These are phyloP conservation scores for Neoboletus subvelutipes DNA, from an alignment of 768 basidiomycete species.

Conservation along the genomic window DNA sequence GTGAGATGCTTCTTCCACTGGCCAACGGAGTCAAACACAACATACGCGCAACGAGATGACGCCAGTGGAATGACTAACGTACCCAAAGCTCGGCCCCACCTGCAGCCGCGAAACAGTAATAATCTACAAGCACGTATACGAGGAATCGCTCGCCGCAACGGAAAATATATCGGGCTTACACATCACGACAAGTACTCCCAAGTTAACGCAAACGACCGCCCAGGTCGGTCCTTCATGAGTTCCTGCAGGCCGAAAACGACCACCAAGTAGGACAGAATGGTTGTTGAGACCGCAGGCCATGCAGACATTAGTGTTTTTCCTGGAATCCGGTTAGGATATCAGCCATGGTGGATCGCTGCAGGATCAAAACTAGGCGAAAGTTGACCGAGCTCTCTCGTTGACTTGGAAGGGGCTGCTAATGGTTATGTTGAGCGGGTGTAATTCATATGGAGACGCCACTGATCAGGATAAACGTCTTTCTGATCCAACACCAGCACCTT, in stretches of 20 bases:
- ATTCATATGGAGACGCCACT: not conserved
- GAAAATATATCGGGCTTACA: conserved; percentile 51
- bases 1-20: conserved; percentile 31
- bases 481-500: too few species aligned
- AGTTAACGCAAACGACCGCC: conserved; percentile 67
- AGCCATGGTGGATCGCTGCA: conserved; percentile 3
- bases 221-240: too few species aligned
- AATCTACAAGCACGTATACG: conserved; percentile 54
- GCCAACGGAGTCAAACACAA: not conserved
- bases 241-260: too few species aligned
- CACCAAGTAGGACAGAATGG: too few species aligned
- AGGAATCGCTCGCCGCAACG: not conserved
- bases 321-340: conserved; percentile 39
- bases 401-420: too few species aligned
- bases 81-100: conserved; percentile 42
- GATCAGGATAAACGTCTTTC: too few species aligned
- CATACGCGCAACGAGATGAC: not conserved
- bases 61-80: not conserved
- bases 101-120: conserved; percentile 95
- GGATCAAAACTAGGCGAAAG: not conserved
- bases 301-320: conserved; percentile 54
- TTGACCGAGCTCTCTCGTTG: not conserved
- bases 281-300: too few species aligned
- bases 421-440: too few species aligned
- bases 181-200: conserved; percentile 93